Base-by-base conservation (phyloP, 192 early-diverging fungal genomes). In the Backusella liffmaniae region DNA sequence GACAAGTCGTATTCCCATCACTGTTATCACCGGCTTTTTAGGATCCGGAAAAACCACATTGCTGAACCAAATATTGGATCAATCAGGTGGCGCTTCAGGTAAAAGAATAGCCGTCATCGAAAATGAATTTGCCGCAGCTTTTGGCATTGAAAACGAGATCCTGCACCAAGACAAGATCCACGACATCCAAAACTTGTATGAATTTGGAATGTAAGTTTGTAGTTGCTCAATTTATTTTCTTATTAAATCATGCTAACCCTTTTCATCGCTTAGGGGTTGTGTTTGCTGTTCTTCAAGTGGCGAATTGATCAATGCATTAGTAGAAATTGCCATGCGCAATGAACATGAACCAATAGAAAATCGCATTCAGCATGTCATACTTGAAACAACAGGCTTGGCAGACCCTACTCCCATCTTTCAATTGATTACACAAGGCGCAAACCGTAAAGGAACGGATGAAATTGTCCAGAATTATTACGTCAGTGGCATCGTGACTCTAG, bases 1-100 rank as follows among this genome's bases (percentile, higher is more conserved):
- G 37, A 70, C 46, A 56, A 49, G 29, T 8, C 73, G 76, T 73
- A 72, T 91, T 7, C 90, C 88, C 3, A 85, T 92, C 5, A 90
- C 91, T 56, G 85, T 92, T 72, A 77, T 92, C 26, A 91, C 91
- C 8, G 91, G 91, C 0, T 88, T 88, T 71, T 84, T 92, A 13
- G 90, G 88, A 16, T 68, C 69, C 41, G 80, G 80, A 21, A 82
- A 82, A 66, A 82, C 80, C 26, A 82, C 80, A 10, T 23, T 82
- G 16, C 36, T 82, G 3, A 82, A 82, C 41, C 74, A 76, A 13
- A 75, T 82, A 49, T 62, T 82, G 3, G 71, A 75, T 53, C 46
- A 62, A 51, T 65, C 66, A 42, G 53, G 34, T 56, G 23, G 23
- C 37, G 46, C 46, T n/a, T 26, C 35, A 53, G 32, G 30, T 73